These are phyloP conservation scores for Coniella lustricola DNA, from an alignment of 2,329 filamentous ascomycete species.

Conservation along the genomic window DNA sequence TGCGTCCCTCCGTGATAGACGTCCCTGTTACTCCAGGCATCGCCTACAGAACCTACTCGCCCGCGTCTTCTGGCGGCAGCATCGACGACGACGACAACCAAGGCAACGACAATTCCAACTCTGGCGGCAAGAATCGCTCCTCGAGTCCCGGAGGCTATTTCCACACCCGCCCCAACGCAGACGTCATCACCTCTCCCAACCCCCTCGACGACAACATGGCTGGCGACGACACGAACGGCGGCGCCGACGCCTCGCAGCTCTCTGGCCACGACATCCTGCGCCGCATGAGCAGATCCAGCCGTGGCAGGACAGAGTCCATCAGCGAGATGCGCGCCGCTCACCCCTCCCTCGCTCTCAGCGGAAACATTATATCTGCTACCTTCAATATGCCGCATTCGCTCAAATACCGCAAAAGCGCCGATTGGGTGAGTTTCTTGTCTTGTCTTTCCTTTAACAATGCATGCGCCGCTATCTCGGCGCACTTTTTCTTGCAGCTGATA, in stretches of 20 bases:
- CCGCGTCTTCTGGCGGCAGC: constrained; percentile 17
- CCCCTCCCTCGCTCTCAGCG: constrained; percentile 51
- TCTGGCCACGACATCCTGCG: constrained; percentile 35
- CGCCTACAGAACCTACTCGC: constrained; percentile 25
- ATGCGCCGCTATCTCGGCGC: too few species aligned
- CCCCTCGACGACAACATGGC: constrained; percentile 17
- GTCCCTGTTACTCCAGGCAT: constrained; percentile 37
- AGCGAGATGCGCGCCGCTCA: constrained; percentile 49
- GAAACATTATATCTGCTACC: constrained; percentile 60
- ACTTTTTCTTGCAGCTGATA: too few species aligned
- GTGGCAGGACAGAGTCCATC: constrained; percentile 39
- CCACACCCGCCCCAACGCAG: constrained; percentile 17
- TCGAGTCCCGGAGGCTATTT: constrained; percentile 25
- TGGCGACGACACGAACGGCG: constrained; percentile 16
- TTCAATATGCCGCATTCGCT: constrained; percentile 57
- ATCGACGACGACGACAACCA: constrained; percentile 10
- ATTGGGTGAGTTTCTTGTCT: constrained; percentile 46
- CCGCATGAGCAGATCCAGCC: constrained; percentile 38
- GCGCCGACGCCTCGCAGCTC: constrained; percentile 28
- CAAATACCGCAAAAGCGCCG: constrained; percentile 49
- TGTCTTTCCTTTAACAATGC: too few species aligned
- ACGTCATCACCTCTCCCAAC: constrained; percentile 20
- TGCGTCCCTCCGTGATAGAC: constrained; percentile 26
- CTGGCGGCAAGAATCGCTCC: too few species aligned
- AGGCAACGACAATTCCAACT: too few species aligned